These are phyloP conservation scores for Salix suchowensis DNA, from an alignment of 345 rosid species.

Conservation along the genomic window DNA sequence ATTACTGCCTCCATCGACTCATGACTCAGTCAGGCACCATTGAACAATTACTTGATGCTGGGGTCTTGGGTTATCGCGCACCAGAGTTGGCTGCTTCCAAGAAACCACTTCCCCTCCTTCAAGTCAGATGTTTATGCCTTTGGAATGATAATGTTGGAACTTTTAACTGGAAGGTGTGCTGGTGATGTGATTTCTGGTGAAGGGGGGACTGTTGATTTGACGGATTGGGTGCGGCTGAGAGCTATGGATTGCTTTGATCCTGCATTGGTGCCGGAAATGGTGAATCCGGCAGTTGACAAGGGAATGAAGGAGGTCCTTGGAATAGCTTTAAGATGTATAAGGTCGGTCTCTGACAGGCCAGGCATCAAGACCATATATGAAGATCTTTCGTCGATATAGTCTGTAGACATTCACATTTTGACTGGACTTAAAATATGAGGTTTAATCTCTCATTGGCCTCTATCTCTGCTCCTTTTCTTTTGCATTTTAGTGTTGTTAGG, in stretches of 20 bases:
- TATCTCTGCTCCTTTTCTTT: background rate
- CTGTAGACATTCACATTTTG: background rate
- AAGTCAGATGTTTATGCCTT: slow-evolving; percentile 96
- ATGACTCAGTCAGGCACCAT: slow-evolving; percentile 95
- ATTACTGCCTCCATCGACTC: slow-evolving; percentile 92
- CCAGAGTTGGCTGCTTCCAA: slow-evolving; percentile 88
- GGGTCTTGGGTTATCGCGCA: slow-evolving; percentile 85
- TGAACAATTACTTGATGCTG: slow-evolving; percentile 91
- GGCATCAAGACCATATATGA: slow-evolving; percentile 96
- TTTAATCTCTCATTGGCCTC: slow-evolving; percentile 35
- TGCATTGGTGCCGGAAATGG: slow-evolving; percentile 46
- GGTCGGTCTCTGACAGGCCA: slow-evolving; percentile 83
- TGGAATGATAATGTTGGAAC: slow-evolving; percentile 75
- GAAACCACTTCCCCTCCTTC: slow-evolving; percentile 88
- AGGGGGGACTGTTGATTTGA: slow-evolving; percentile 71
- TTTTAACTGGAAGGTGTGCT: slow-evolving; percentile 83
- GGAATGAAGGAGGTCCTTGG: slow-evolving; percentile 92
- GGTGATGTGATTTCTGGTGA: slow-evolving; percentile 88
- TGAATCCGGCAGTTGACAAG: slow-evolving; percentile 57
- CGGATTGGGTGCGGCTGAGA: slow-evolving; percentile 76
- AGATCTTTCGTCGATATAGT: slow-evolving; percentile 88
- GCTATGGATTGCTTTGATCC: slow-evolving; percentile 70
- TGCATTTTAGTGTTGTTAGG: slow-evolving; percentile 14
- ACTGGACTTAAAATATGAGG: slow-evolving; percentile 20
- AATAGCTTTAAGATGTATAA: slow-evolving; percentile 71